Evolutionary conservation across 139 green algal species (phyloP).

Genomic region (Asterochloris sp.): DNA sequence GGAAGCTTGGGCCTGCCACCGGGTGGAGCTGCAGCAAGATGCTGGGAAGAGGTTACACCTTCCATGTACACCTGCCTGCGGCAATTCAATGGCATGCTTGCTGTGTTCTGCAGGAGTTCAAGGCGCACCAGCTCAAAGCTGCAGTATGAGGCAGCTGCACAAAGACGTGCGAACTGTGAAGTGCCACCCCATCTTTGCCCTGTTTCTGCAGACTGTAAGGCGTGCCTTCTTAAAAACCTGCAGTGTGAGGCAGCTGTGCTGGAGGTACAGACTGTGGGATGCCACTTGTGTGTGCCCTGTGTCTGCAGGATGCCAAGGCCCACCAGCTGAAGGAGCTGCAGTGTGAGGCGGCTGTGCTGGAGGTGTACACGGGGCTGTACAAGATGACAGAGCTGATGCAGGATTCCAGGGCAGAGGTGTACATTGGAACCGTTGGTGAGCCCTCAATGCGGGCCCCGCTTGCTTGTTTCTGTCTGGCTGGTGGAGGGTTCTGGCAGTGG

Average conservation of each 20-base stretch:
- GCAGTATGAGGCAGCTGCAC: neutral
- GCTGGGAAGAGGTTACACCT: too few relatives aligned
- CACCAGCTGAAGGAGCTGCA: constrained; percentile 17
- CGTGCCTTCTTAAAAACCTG: too few relatives aligned
- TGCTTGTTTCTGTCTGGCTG: too few relatives aligned
- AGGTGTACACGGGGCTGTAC: constrained; percentile 7
- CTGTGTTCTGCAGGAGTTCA: too few relatives aligned
- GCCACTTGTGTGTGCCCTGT: neutral
- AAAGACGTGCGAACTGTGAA: neutral
- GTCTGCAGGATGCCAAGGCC: neutral
- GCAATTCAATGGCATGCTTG: too few relatives aligned
- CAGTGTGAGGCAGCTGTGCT: neutral
- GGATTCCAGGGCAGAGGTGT: constrained; percentile 4
- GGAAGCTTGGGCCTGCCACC: too few relatives aligned
- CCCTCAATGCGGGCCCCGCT: neutral
- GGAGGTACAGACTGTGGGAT: neutral
- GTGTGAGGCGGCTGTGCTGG: constrained; percentile 10
- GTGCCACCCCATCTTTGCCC: neutral
- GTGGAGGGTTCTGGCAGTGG: too few relatives aligned
- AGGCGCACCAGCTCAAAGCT: too few relatives aligned
- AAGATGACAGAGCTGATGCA: constrained; percentile 10
- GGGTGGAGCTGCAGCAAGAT: too few relatives aligned
- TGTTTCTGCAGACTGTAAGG: neutral
- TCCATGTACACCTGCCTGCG: too few relatives aligned
- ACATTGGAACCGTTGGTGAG: constrained; percentile 1